Conservation (phyloP, 2,329 filamentous ascomycete species). For the Penicillium sp. region DNA sequence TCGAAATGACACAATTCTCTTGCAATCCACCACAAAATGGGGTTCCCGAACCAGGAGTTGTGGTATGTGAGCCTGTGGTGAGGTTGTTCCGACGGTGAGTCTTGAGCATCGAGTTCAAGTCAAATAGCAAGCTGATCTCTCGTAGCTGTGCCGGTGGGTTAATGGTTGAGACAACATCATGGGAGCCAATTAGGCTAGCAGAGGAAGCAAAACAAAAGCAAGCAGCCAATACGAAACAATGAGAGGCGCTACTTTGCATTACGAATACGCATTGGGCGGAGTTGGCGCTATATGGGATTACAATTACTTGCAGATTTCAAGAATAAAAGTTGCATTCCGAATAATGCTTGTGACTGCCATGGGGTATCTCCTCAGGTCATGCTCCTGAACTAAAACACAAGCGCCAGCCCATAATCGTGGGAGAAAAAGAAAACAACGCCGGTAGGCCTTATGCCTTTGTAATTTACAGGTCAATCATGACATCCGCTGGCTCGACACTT, state of each 20-base stretch:
- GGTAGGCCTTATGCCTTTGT: conserved; percentile 12
- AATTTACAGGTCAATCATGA: conserved; percentile 25
- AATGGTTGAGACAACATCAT: conserved; percentile 62
- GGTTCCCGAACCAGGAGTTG: conserved; percentile 44
- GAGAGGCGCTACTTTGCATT: conserved; percentile 7
- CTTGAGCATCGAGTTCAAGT: neutral
- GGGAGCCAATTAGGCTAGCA: conserved; percentile 48
- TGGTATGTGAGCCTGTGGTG: conserved; percentile 58
- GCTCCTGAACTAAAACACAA: conserved; percentile 19
- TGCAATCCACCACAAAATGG: conserved; percentile 55
- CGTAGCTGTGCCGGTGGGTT: conserved; percentile 52
- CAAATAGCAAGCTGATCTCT: conserved; percentile 12
- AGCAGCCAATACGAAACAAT: conserved; percentile 28
- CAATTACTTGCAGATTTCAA: conserved; percentile 7
- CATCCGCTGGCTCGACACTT: conserved; percentile 26
- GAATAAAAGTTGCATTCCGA: conserved; percentile 13
- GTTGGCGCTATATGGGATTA: conserved; percentile 13
- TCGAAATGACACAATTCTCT: conserved; percentile 63
- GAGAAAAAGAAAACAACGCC: conserved; percentile 10
- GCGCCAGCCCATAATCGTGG: conserved; percentile 14
- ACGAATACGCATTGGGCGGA: conserved; percentile 16
- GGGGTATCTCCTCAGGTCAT: conserved; percentile 37
- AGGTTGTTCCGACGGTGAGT: conserved; percentile 59
- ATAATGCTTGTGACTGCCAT: conserved; percentile 21
- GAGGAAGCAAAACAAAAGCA: conserved; percentile 35